Evolutionary conservation across 768 basidiomycete species (phyloP).

Genomic region (Gelatoporia subvermispora): DNA sequence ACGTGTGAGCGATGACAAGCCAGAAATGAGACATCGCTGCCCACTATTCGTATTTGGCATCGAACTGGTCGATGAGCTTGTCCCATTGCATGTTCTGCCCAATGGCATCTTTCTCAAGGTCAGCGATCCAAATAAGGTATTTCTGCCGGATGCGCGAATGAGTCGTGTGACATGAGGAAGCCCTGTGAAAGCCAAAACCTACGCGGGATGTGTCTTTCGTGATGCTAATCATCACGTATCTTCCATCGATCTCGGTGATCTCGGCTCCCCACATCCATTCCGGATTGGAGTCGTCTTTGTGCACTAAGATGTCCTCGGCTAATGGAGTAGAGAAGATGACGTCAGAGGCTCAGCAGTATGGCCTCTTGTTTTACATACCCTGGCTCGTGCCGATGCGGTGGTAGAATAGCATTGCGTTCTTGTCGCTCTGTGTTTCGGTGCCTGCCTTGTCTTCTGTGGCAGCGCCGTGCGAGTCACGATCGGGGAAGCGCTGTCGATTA

Average conservation of each 20-base stretch:
- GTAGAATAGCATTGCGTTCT: slow-evolving; percentile 72
- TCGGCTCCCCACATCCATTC: slow-evolving; percentile 59
- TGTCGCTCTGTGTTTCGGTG: slow-evolving; percentile 56
- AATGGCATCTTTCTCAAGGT: slow-evolving; percentile 55
- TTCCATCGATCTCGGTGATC: slow-evolving; percentile 57
- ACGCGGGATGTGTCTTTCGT: slow-evolving; percentile 62
- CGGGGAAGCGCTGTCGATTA: slow-evolving; percentile 49
- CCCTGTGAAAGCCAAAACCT: slow-evolving; percentile 12
- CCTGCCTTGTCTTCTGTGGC: slow-evolving; percentile 47
- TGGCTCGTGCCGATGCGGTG: slow-evolving; percentile 70
- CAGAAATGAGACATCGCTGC: slow-evolving; percentile 1
- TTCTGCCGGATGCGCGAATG: slow-evolving; percentile 37
- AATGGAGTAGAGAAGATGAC: not conserved
- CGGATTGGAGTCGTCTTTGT: slow-evolving; percentile 59
- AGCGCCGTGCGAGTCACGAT: slow-evolving; percentile 38
- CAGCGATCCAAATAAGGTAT: slow-evolving; percentile 71
- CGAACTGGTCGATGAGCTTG: slow-evolving; percentile 66
- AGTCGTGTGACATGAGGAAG: not conserved
- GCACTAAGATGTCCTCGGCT: slow-evolving; percentile 68
- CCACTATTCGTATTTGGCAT: slow-evolving; percentile 61
- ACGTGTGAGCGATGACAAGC: not conserved
- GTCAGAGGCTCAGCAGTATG: not conserved
- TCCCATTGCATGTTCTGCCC: slow-evolving; percentile 66
- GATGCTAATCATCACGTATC: slow-evolving; percentile 53
- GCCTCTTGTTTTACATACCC: slow-evolving; percentile 33